Evolutionary conservation across 345 rosid genomes (phyloP), one percentile per base, ranked within the genome.

Genomic region (Salix exigua): DNA sequence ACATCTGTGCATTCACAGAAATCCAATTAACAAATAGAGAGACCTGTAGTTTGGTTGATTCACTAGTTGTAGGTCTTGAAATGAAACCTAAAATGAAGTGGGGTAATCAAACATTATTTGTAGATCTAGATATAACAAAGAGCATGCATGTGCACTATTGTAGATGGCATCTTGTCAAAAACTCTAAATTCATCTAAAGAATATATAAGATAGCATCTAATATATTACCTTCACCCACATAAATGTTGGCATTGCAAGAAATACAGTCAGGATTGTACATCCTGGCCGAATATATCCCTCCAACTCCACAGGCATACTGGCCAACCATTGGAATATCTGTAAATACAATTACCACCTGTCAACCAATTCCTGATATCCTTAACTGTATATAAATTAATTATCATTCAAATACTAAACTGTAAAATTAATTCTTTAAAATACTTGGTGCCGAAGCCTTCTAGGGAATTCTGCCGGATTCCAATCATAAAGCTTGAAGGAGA

Each of bases 401-500:
- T 60, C 80, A 72, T 78, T 75, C 31, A 82, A 85, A 86, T 82
- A 90, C 95, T 90, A 90, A 91, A 91, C 91, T 87, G 87, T 71
- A 85, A 87, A 33, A 82, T 82, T 60, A 86, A 83, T 79, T 86
- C 82, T 82, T 87, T 86, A 86, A 86, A 81, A 82, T 96, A 96
- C 99, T 92, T 96, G 99, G 81, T 88, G 99, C 77, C 98, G 97
- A 63, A 96, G 98, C 88, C 97, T 91, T 88, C 99, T 88, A 2
- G 99, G 99, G 80, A 96, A 96, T 82, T 96, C 99, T 4, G 98
- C 98, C 2, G 98, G 99, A 86, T 96, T 96, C 99, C 99, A 96
- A 74, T 96, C 99, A 83, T 93, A 93, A 74, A 95, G 98, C 90
- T 92, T 93, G 85, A 92, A 93, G n/a, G 98, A 93, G 82, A 96